Percentiles rank a stretch among this genome's conserved stretches.
Evolutionary conservation across 306 rosid species (phyloP).

Genomic region (Arachis hypogaea): DNA sequence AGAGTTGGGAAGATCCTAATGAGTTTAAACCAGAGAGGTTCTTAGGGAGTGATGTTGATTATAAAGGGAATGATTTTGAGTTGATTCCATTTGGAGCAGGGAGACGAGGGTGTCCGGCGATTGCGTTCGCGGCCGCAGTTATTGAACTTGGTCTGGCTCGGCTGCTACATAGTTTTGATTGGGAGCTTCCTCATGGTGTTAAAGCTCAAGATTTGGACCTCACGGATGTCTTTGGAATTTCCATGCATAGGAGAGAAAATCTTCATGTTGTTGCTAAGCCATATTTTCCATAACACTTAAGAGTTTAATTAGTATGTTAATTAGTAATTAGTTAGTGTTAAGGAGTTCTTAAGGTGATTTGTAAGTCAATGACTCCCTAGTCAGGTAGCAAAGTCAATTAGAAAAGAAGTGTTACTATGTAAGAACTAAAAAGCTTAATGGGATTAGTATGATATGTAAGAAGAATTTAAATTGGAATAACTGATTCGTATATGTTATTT

Average conservation of each 20-base stretch:
- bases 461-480: no score
- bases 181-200: constrained; percentile 68
- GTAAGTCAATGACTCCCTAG: not conserved
- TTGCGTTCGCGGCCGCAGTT: constrained; percentile 49
- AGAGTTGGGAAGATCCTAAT: constrained; percentile 64
- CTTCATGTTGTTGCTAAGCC: constrained; percentile 57
- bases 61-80: constrained; percentile 62
- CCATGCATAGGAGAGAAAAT: constrained; percentile 60
- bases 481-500: no score
- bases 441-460: no score
- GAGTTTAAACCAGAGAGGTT: constrained; percentile 70
- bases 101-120: constrained; percentile 66
- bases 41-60: constrained; percentile 56
- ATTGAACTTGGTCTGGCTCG: constrained; percentile 73
- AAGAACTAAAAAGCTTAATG: no score
- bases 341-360: not conserved
- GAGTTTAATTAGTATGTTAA: not conserved
- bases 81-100: constrained; percentile 77
- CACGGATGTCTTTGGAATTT: constrained; percentile 67
- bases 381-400: no score
- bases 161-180: constrained; percentile 64
- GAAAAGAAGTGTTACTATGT: no score
- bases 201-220: constrained; percentile 56
- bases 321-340: not conserved
- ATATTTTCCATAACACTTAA: constrained; percentile 27